These are phyloP conservation scores for Calonectria fujianensis DNA, from an alignment of 2,329 filamentous ascomycete species.

Conservation along the genomic window DNA sequence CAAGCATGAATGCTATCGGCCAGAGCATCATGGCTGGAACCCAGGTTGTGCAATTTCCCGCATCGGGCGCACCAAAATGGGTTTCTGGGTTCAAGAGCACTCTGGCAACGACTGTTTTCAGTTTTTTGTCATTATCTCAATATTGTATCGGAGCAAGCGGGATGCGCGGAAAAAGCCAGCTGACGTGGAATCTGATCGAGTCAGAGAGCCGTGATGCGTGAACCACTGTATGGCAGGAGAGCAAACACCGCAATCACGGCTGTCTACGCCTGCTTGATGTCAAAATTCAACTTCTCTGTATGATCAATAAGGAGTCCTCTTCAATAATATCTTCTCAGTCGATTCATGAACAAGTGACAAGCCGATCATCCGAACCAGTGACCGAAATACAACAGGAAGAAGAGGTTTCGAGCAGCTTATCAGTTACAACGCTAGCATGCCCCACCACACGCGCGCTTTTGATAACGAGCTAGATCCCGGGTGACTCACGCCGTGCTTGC, in stretches of 20 bases:
- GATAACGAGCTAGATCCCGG: neutral
- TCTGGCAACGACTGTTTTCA: conserved; percentile 60
- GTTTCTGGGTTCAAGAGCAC: conserved; percentile 54
- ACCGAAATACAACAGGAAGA: neutral
- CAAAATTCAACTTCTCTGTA: too few relatives aligned
- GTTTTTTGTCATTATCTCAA: conserved; percentile 54
- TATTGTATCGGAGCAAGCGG: conserved; percentile 40
- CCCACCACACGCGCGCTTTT: neutral
- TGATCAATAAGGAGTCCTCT: too few relatives aligned
- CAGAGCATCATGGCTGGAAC: conserved; percentile 64
- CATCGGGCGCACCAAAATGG: conserved; percentile 60
- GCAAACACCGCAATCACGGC: neutral
- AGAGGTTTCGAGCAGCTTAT: neutral
- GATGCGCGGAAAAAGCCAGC: conserved; percentile 52
- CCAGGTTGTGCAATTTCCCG: conserved; percentile 63
- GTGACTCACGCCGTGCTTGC: neutral
- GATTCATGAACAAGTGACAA: neutral
- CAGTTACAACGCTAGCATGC: neutral
- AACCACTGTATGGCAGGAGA: neutral
- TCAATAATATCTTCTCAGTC: too few relatives aligned
- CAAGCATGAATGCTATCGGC: conserved; percentile 66
- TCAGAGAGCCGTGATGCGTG: neutral
- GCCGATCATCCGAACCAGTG: too few relatives aligned
- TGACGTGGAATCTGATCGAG: neutral
- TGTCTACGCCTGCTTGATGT: neutral